A percentile compares a stretch with the other conserved stretches of the same genome.
phyloP scores from a whole-genome alignment of 257 asterid genomes.

The Solanum medicagineum region DNA sequence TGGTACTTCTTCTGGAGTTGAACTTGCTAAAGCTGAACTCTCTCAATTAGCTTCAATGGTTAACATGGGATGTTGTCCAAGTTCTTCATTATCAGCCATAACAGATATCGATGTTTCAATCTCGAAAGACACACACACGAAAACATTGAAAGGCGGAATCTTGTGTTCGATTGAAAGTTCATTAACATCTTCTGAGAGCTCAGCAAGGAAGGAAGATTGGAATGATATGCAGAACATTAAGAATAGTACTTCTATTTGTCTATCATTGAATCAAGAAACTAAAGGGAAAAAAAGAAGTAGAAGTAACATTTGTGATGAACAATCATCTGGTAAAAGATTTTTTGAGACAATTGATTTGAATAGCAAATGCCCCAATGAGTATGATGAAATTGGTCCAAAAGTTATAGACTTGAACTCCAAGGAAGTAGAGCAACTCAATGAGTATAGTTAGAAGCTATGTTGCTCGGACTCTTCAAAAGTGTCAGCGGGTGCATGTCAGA shows the following conservation, averaged over 20 bases:
- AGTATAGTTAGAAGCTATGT: background rate
- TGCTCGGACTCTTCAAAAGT: no score
- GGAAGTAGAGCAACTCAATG: conserved; percentile 18
- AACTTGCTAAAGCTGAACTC: conserved; percentile 61
- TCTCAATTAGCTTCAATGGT: conserved; percentile 65
- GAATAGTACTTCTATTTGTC: conserved; percentile 11
- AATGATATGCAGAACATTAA: conserved; percentile 8
- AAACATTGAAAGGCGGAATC: conserved; percentile 7
- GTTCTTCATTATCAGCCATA: conserved; percentile 46
- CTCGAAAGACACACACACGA: conserved; percentile 18
- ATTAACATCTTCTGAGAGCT: conserved; percentile 60
- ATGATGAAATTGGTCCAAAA: conserved; percentile 15
- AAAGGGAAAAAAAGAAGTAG: conserved; percentile 21
- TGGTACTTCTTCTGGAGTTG: conserved; percentile 47
- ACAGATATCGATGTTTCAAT: conserved; percentile 45
- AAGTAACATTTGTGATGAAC: conserved; percentile 4
- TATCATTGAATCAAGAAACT: conserved; percentile 22
- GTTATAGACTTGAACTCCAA: conserved; percentile 45
- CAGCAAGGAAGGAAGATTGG: conserved; percentile 28
- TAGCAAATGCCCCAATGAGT: conserved; percentile 24
- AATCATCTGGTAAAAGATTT: conserved; percentile 10
- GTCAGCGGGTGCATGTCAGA: no score
- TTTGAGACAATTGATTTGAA: conserved; percentile 46
- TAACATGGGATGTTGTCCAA: conserved; percentile 39
- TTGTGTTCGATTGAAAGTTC: conserved; percentile 61